Evolutionary conservation across 2,329 filamentous ascomycete species (phyloP).

Genomic region (Diaporthe eres): DNA sequence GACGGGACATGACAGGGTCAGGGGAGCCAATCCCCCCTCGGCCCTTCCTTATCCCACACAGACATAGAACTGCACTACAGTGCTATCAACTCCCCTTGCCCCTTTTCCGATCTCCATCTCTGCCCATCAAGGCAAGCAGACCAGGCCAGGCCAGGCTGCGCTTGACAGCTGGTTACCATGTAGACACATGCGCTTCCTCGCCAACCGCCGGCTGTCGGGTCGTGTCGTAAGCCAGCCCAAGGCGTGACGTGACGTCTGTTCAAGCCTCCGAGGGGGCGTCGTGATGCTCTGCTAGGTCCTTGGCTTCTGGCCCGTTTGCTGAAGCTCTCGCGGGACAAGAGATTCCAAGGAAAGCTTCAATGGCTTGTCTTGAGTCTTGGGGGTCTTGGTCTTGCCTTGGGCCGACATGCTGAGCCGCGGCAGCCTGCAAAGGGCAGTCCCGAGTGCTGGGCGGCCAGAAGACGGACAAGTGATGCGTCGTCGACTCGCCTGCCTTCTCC

Average conservation of each 20-base stretch:
- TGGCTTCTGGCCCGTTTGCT: not conserved
- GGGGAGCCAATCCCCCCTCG: conserved; percentile 8
- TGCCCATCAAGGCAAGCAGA: not conserved
- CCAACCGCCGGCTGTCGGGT: not conserved
- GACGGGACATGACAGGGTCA: conserved; percentile 4
- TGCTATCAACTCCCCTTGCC: not conserved
- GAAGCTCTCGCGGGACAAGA: conserved; percentile 21
- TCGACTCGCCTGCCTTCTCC: conserved; percentile 9
- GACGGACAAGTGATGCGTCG: conserved; percentile 12
- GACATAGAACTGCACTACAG: not conserved
- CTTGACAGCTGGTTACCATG: not conserved
- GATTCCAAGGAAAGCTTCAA: conserved; percentile 17
- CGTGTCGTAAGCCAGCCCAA: not conserved
- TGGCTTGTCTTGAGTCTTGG: not conserved
- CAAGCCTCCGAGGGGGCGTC: conserved; percentile 18
- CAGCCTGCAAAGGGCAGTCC: not conserved
- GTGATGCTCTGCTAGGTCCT: not conserved
- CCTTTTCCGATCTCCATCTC: conserved; percentile 11
- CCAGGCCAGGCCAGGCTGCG: not conserved
- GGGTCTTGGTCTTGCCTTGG: not conserved
- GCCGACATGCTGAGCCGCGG: not conserved
- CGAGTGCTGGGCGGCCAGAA: not conserved
- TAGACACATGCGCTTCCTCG: not conserved
- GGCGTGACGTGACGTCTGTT: conserved; percentile 22
- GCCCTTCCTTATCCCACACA: not conserved